A percentile compares a stretch with the other conserved stretches of the same genome.
These are phyloP conservation scores for Cairneyella variabilis DNA, from an alignment of 495 filamentous ascomycete species.

Conservation along the genomic window DNA sequence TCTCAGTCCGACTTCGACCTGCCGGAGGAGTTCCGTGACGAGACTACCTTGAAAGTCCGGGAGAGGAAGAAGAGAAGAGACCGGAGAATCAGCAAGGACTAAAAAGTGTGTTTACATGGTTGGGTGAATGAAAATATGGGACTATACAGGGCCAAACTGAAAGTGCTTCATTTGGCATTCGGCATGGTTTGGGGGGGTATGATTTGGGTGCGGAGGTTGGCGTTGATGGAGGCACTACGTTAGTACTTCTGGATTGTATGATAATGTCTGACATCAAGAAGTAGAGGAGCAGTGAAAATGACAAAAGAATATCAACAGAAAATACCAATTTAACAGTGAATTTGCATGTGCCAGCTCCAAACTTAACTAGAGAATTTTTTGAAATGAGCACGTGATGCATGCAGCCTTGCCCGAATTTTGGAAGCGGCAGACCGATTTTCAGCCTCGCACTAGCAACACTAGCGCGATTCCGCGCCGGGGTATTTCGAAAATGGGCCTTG, in stretches of 20 bases:
- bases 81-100: conserved; percentile 22
- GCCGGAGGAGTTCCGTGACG: conserved; percentile 64
- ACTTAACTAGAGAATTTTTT: no score
- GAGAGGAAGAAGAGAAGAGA: conserved; percentile 42
- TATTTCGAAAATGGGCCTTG: no score
- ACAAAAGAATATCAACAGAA: no score
- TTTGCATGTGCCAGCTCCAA: no score
- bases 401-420: no score
- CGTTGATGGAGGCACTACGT: conserved; percentile 1
- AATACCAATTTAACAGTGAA: no score
- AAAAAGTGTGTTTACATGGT: no score
- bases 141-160: conserved; percentile 23
- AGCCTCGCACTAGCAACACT: no score
- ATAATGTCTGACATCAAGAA: background rate
- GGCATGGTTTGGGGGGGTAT: conserved; percentile 11
- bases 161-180: conserved; percentile 32
- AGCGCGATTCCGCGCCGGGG: no score
- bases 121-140: conserved; percentile 6
- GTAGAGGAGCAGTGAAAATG: background rate
- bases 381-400: no score
- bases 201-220: background rate
- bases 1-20: conserved; percentile 67
- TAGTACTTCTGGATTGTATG: conserved; percentile 2
- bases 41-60: conserved; percentile 60
- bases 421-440: no score